Base-by-base conservation (phyloP, 371 early-diverging fungal genomes). In the Lichtheimia ramosa region DNA sequence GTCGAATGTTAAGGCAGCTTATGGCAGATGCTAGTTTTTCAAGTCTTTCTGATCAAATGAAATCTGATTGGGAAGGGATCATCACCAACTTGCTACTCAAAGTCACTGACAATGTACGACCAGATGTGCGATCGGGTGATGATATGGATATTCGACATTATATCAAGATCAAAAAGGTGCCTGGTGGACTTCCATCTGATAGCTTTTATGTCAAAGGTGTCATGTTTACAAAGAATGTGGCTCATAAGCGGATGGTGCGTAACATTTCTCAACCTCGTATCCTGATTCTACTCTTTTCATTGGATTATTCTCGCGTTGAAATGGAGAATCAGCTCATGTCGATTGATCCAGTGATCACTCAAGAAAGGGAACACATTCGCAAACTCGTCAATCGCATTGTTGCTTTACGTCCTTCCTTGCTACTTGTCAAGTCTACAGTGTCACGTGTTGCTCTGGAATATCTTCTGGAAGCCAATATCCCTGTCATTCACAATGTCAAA, bases 161-260 rank as follows among this genome's bases (percentile, higher is more conserved):
- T 59, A 89, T 98, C 58, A 96, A 96, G 65, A 91, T 97, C 70
- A 98, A 98, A 69, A 90, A 89, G 61, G 90, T 97, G 15, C 93
- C 96, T 0, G 97, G 97, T 12, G 97, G 95, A 0, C 15, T 68
- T 16, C 92, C 94, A 0, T 56, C 71, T 15, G 93, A 95, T 63
- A 89, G 91, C 43, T 84, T 89, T 54, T 96, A 92, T 69, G 83
- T 97, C 28, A 78, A 88, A 43, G 96, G 94, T 1, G 84, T 95
- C 0, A 94, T 96, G 15, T 94, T 89, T 65, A 85, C 94, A n/a
- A 96, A 96, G 67, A 90, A 91, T 62, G 81, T 96, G 8, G 92
- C 92, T 0, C 96, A 98, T 70, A 93, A 95, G 61, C 79, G 80
- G 58, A 97, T 97, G 97, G 77, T 86, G 12, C 77, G 83, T 2